These are phyloP conservation scores for Yueomyces sinensis DNA, from an alignment of 805 yeast genomes.

Conservation along the genomic window DNA sequence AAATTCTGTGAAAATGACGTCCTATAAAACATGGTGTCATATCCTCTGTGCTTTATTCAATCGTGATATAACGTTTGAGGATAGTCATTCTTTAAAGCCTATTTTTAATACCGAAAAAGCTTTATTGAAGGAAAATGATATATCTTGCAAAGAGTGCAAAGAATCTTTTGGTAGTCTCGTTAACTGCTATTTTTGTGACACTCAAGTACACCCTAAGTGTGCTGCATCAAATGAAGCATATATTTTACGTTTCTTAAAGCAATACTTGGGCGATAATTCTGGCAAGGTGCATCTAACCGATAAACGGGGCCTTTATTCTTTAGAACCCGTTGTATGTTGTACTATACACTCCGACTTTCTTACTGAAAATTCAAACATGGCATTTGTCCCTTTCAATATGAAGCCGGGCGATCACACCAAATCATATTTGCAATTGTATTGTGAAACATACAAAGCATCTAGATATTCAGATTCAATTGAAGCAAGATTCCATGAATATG, in stretches of 20 bases:
- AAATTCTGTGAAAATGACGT: constrained; percentile 59
- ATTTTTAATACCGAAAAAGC: constrained; percentile 27
- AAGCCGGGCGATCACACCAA: not conserved
- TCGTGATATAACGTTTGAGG: constrained; percentile 32
- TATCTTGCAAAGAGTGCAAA: constrained; percentile 33
- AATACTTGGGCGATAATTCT: not conserved
- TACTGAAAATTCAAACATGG: not conserved
- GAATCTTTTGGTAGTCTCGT: constrained; percentile 33
- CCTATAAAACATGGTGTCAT: constrained; percentile 67
- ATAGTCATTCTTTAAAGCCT: constrained; percentile 33
- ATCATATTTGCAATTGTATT: constrained; percentile 2
- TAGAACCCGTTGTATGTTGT: constrained; percentile 7
- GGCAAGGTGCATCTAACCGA: not conserved
- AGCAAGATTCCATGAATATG: not conserved
- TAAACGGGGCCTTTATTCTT: no score
- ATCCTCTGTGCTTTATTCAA: constrained; percentile 52
- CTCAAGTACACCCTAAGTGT: constrained; percentile 16
- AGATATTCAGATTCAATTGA: not conserved
- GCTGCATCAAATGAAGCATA: constrained; percentile 9
- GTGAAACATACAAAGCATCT: not conserved
- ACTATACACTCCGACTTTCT: constrained; percentile 1
- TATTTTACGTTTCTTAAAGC: constrained; percentile 6
- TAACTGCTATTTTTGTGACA: constrained; percentile 10
- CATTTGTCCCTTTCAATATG: not conserved
- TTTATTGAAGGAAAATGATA: constrained; percentile 19